Conservation (phyloP, 148 eudicot genomes). For the Spergularia bocconei region DNA sequence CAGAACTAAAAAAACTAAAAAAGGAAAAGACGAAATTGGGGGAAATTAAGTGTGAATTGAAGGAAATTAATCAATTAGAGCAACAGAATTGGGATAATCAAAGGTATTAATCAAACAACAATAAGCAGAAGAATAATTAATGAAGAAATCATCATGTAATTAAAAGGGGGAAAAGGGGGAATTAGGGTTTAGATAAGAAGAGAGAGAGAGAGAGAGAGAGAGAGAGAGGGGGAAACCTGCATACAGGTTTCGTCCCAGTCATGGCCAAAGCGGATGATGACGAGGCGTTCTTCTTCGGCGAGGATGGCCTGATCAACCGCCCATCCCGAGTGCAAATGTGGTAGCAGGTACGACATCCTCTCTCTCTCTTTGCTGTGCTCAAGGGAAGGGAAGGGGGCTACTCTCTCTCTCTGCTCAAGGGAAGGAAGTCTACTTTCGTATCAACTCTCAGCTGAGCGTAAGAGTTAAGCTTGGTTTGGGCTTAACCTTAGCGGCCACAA, state of each 20-base stretch:
- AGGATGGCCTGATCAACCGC: constrained; percentile 86
- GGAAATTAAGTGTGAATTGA: no score
- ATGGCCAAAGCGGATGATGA: constrained; percentile 86
- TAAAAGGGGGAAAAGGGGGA: background rate
- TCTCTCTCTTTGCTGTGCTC: background rate
- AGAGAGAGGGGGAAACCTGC: constrained; percentile 51
- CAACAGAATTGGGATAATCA: no score
- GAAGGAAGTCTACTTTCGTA: no score
- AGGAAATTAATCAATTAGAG: no score
- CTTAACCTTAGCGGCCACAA: no score
- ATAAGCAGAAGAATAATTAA: no score
- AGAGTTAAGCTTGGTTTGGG: no score
- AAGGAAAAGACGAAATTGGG: no score
- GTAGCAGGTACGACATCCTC: constrained; percentile 73
- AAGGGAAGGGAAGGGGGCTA: no score
- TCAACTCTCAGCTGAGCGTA: no score
- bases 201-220: background rate
- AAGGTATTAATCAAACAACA: no score
- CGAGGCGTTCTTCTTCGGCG: constrained; percentile 90
- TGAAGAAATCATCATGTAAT: background rate
- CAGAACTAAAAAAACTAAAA: no score
- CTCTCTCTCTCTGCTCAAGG: background rate
- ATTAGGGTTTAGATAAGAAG: constrained; percentile 3
- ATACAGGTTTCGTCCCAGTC: constrained; percentile 93
- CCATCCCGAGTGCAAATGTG: constrained; percentile 86